Evolutionary conservation across 441 rosid genomes (phyloP), one percentile per base, ranked within the genome.

Genomic region (Erysimum pusillum): DNA sequence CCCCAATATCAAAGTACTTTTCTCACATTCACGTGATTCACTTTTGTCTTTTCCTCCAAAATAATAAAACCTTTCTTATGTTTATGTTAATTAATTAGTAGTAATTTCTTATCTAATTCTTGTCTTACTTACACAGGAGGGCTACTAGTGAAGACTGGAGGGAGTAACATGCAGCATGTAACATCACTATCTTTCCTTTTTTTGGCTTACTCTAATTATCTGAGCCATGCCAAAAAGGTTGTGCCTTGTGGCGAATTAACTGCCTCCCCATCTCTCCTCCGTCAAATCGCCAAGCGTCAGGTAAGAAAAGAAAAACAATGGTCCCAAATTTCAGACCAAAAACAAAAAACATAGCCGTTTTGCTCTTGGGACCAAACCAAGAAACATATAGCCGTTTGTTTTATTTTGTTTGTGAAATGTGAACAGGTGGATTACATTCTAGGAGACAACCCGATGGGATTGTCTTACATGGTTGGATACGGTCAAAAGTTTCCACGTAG

Each of bases 161-260:
- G 93, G 36, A 87, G 93, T 83, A 89, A 89, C 90, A 87, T 89
- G 93, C 93, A 87, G 74, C 93, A 89, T 79, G 93, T 89, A 79
- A 89, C 93, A 72, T 89, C 93, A 48, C 70, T 89, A 72, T 89
- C 93, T 49, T 89, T 87, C 80, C 82, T 89, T 71, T 85, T 89
- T 22, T 53, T 89, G 73, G 91, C 90, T 5, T 87, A 87, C 71
- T 85, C 93, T 25, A 89, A 85, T 67, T 89, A 89, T 74, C 80
- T 86, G 39, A 89, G 89, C 85, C 93, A 87, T 69, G 81, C 91
- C 82, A 79, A 77, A 36, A 89, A 86, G 82, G 87, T 63, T 8
- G 90, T 89, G 75, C 79, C 85, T 44, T 89, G 93, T 77, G 93
- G 91, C 66, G 82, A 80, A 44, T 73, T 59, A 71, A 72, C 85